Evolutionary conservation across 2,329 filamentous ascomycete genomes (phyloP).

Genomic region (Colletotrichum noveboracense): DNA sequence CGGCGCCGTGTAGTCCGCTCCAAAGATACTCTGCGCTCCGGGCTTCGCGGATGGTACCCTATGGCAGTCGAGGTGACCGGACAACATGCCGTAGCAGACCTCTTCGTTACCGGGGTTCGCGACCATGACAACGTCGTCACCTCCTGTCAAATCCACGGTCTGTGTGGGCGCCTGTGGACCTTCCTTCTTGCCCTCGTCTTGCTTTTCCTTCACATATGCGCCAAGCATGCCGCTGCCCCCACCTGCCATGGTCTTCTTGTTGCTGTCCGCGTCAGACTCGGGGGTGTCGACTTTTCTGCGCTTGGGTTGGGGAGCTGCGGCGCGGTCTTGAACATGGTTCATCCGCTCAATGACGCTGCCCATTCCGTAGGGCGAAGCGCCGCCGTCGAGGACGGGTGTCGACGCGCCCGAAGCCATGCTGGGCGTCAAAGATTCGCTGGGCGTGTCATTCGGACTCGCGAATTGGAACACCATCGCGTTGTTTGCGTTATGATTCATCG

Average conservation of each 20-base stretch:
- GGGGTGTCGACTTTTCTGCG: slow-evolving; percentile 61
- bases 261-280: slow-evolving; percentile 44
- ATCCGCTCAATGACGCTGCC: slow-evolving; percentile 74
- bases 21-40: slow-evolving; percentile 61
- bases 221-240: slow-evolving; percentile 63
- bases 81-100: slow-evolving; percentile 82
- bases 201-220: slow-evolving; percentile 69
- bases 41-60: slow-evolving; percentile 73
- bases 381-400: slow-evolving; percentile 30
- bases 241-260: slow-evolving; percentile 43
- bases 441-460: slow-evolving; percentile 36
- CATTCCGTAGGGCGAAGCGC: slow-evolving; percentile 43
- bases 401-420: slow-evolving; percentile 36
- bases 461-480: slow-evolving; percentile 48
- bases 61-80: slow-evolving; percentile 70
- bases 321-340: slow-evolving; percentile 75
- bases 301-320: slow-evolving; percentile 64
- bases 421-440: slow-evolving; percentile 32
- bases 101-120: slow-evolving; percentile 69
- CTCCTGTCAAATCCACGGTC: slow-evolving; percentile 64
- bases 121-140: slow-evolving; percentile 63
- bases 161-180: slow-evolving; percentile 33
- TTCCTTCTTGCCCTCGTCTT: slow-evolving; percentile 44
- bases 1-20: slow-evolving; percentile 68
- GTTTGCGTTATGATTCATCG: slow-evolving; percentile 24